Evolutionary conservation across 306 rosid genomes (phyloP).

Genomic region (Ochetophila trinervis): DNA sequence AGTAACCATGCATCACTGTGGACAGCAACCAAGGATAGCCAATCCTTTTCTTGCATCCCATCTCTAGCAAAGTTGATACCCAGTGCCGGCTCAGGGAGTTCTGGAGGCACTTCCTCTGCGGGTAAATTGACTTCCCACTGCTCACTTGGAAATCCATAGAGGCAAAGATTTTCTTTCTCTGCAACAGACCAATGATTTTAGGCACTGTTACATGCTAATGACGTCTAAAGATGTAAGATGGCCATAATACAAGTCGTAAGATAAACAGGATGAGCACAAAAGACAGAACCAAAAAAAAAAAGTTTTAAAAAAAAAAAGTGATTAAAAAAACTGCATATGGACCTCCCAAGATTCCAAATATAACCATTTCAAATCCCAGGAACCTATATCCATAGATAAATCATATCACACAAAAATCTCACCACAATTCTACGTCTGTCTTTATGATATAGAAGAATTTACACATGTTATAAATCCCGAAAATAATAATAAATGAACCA

Average conservation of each 20-base stretch:
- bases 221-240: not conserved
- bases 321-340: no score
- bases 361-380: no score
- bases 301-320: no score
- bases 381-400: no score
- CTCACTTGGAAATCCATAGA: slow-evolving; percentile 70
- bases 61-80: slow-evolving; percentile 73
- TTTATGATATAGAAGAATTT: no score
- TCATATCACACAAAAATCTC: no score
- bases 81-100: slow-evolving; percentile 71
- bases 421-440: no score
- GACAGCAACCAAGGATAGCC: slow-evolving; percentile 67
- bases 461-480: no score
- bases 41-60: slow-evolving; percentile 61
- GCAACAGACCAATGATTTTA: slow-evolving; percentile 15
- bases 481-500: no score
- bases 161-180: slow-evolving; percentile 78
- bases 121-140: slow-evolving; percentile 73
- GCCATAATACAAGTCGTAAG: not conserved
- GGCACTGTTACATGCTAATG: not conserved
- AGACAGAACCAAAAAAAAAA: no score
- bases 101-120: slow-evolving; percentile 69
- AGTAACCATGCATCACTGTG: slow-evolving; percentile 82
- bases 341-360: no score
- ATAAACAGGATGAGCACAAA: no score